Evolutionary conservation across 2,329 filamentous ascomycete genomes (phyloP), one percentile per base, ranked within the genome.

Genomic region (Venturia asperata): DNA sequence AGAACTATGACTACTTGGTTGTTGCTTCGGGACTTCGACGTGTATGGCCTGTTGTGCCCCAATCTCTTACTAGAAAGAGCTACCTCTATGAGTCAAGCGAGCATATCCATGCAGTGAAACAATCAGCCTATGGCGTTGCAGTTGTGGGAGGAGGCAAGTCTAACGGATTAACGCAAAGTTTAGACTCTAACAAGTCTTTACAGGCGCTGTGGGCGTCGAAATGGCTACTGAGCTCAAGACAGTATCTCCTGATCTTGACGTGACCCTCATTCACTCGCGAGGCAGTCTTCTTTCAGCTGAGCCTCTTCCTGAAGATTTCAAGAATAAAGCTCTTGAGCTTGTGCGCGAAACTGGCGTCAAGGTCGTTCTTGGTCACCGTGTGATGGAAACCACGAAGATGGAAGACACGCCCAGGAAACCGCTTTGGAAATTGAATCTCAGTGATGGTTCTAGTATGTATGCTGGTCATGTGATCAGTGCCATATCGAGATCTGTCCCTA

Each of bases 141-240:
- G 43, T 66, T 7, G 52, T 66, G 13, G 64, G 64, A 17, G 64
- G 64, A 52, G 64, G 62, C 19, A 34, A 47, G 43, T 43, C 5
- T 9, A 61, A 21, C 15, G 6, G 34, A 39, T 43, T 5, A 30
- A 13, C 6, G 19, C 27, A n/a, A 3, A 9, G 3, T 10, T 37
- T 2, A 9, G 2, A 1, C 6, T 5, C 27, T 41, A 24, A 42
- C 21, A 43, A n/a, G 55, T 15, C 9, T 30, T 6, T 42, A 15
- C 30, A 84, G 82, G 88, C 62, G 90, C 90, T 7, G 90, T 93
- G 1, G 90, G 90, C 10, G 86, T 92, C 65, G 90, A 93, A 73
- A 91, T 93, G 82, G 89, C 90, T 0, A 85, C 88, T 1, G 90
- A 94, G 76, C 78, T 92, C 64, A 92, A 92, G 75, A 74, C 83